Evolutionary conservation across 1,284 basidiomycete species (phyloP).

Genomic region (Pterula multifida): DNA sequence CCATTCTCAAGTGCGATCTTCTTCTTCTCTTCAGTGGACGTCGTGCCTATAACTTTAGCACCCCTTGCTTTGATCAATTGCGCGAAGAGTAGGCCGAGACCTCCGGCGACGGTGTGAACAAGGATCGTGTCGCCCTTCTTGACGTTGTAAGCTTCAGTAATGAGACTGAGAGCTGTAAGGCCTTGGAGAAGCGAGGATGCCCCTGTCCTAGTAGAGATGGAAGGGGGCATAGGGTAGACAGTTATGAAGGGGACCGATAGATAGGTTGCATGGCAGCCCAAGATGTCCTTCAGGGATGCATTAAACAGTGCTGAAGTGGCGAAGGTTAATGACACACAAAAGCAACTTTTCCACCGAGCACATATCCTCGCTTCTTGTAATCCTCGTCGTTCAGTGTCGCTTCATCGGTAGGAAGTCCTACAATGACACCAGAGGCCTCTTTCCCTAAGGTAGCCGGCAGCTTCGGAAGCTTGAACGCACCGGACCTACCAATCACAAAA

Average conservation of each 20-base stretch:
- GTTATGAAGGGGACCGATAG: conserved; percentile 52
- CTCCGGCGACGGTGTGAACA: conserved; percentile 86
- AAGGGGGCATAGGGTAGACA: conserved; percentile 47
- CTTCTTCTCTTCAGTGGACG: conserved; percentile 78
- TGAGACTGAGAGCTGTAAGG: conserved; percentile 70
- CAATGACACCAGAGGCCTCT: conserved; percentile 70
- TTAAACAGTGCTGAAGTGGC: neutral
- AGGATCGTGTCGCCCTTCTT: conserved; percentile 66
- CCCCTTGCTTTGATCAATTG: conserved; percentile 63
- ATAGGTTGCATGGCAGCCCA: conserved; percentile 45
- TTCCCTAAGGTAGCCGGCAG: conserved; percentile 73
- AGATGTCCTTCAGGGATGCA: neutral
- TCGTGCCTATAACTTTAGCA: conserved; percentile 90
- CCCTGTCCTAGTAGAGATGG: conserved; percentile 51
- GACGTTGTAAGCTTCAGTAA: conserved; percentile 77
- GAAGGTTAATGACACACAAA: conserved; percentile 29
- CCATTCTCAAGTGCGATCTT: conserved; percentile 73
- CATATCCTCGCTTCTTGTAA: conserved; percentile 46
- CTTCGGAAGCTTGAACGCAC: conserved; percentile 34
- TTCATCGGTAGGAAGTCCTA: conserved; percentile 55
- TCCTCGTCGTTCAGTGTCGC: conserved; percentile 40
- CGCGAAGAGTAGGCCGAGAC: conserved; percentile 49
- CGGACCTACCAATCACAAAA: conserved; percentile 13
- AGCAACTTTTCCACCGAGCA: conserved; percentile 51
- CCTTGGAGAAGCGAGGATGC: conserved; percentile 68